These are phyloP conservation scores for Cryphonectria japonica DNA, from an alignment of 2,329 filamentous ascomycete genomes.

Conservation along the genomic window DNA sequence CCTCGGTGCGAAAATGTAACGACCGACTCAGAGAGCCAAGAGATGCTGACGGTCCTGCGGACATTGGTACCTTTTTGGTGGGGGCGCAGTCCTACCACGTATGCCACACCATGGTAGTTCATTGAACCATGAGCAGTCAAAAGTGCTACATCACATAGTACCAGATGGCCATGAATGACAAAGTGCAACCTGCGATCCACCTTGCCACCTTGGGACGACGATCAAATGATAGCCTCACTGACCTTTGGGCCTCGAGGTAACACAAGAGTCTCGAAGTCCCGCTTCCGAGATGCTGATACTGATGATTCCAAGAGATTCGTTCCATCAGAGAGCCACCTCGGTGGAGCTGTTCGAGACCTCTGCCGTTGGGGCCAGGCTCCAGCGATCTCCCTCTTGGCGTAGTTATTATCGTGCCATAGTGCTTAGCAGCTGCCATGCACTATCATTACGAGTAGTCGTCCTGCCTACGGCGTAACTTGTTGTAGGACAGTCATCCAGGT, in stretches of 20 bases:
- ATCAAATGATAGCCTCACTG: not conserved
- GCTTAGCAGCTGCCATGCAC: not conserved
- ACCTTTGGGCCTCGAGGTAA: not conserved
- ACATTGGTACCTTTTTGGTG: not conserved
- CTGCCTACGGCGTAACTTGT: not conserved
- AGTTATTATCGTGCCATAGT: not conserved
- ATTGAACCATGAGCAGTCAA: not conserved
- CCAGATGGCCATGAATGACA: not conserved
- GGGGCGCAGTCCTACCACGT: not conserved
- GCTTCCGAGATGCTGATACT: not conserved
- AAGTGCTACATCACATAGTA: not conserved
- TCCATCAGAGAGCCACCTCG: not conserved
- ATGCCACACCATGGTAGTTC: not conserved
- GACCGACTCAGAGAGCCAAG: not conserved
- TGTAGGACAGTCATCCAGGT: not conserved
- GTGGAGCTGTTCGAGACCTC: constrained; percentile 7
- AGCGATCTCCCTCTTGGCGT: not conserved
- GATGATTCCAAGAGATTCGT: not conserved
- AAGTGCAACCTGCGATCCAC: not conserved
- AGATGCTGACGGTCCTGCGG: not conserved
- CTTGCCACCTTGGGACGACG: not conserved
- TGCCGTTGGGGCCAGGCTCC: not conserved
- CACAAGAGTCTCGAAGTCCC: not conserved
- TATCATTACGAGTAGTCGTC: not conserved
- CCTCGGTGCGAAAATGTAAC: not conserved